Percentiles rank a stretch among this genome's conserved stretches.
Conservation (phyloP, 352 stramenopile species). For the Pythium oligandrum region DNA sequence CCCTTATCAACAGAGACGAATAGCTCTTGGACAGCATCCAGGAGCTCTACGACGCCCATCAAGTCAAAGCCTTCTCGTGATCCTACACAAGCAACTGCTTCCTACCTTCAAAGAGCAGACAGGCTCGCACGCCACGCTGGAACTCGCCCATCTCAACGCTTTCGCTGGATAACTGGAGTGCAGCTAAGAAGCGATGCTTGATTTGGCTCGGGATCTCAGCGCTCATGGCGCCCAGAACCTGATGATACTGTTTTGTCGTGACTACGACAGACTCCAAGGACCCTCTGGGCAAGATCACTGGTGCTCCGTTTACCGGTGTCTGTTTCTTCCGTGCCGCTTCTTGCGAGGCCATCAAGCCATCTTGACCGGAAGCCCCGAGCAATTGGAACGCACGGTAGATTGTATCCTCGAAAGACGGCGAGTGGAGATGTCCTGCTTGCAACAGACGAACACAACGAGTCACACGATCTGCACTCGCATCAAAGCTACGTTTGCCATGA, state of each 20-base stretch:
- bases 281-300: neutral
- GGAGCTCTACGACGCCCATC: constrained; percentile 1
- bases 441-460: constrained; percentile 6
- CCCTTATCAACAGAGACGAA: constrained; percentile 10
- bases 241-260: neutral
- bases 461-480: neutral
- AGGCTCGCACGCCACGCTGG: constrained; percentile 8
- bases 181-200: constrained; percentile 5
- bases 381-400: constrained; percentile 4
- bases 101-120: constrained; percentile 10
- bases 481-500: constrained; percentile 4
- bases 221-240: neutral
- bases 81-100: neutral
- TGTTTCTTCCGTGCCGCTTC: neutral
- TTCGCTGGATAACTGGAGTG: neutral
- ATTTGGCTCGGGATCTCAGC: constrained; percentile 4
- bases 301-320: neutral
- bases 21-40: constrained; percentile 13
- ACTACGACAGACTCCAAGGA: neutral
- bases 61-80: neutral
- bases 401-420: constrained; percentile 1
- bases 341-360: too few species aligned
- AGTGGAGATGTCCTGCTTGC: constrained; percentile 1
- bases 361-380: neutral
- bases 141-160: constrained; percentile 5